Conservation (phyloP, 441 rosid genomes). For the Corymbia calophylla region DNA sequence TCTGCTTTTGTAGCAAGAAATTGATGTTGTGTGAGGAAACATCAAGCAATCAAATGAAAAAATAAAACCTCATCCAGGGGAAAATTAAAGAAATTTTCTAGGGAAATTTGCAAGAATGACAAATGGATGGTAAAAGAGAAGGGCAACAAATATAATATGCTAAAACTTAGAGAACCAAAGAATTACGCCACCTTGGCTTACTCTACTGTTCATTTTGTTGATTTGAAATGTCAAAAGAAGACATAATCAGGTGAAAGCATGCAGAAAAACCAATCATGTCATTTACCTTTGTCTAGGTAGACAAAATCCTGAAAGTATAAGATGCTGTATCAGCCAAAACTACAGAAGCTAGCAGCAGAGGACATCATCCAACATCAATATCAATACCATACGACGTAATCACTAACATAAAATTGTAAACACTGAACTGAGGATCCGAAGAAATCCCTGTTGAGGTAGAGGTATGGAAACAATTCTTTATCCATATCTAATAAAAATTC, state of each 20-base stretch:
- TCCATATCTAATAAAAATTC: background rate
- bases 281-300: background rate
- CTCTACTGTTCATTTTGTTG: background rate
- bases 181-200: background rate
- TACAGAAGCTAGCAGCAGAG: background rate
- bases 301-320: background rate
- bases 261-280: background rate
- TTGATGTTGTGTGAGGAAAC: background rate
- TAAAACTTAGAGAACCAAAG: background rate
- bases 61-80: background rate
- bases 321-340: background rate
- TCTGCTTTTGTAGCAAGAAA: background rate
- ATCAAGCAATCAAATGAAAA: background rate
- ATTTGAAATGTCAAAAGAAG: background rate
- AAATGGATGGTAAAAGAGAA: background rate
- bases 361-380: background rate
- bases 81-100: background rate
- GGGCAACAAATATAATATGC: background rate
- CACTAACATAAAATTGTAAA: background rate
- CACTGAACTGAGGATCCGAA: background rate
- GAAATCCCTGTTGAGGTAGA: background rate
- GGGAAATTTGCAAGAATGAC: background rate
- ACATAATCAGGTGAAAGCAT: background rate
- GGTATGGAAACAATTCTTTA: background rate
- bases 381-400: background rate